Base-by-base conservation (phyloP, 495 filamentous ascomycete genomes). In the Oidiodendron maius region DNA sequence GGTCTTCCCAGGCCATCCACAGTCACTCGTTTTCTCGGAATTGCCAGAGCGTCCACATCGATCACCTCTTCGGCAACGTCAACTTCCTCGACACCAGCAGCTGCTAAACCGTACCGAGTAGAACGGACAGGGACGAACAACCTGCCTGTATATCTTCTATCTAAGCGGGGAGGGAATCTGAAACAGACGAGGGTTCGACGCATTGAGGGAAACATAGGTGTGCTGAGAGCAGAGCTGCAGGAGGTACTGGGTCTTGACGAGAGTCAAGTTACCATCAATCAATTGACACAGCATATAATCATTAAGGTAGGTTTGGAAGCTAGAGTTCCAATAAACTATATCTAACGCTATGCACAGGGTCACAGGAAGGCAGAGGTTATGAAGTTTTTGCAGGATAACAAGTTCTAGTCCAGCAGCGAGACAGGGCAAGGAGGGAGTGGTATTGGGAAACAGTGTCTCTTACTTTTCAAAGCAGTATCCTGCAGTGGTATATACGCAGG, bases 111-210 rank as follows among this genome's bases (percentile, higher is more conserved):
- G 17, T 98, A 91, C 75, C 79, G 81, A 52, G 74, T 98, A 45
- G 68, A 70, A 43, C 85, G 86, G 40, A 91, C 87, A 4, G 63
- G 58, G 8, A 82, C 80, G 17, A 80, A 84, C 44, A 78, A 90
- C 53, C 66, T 89, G 2, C 81, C 89, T 11, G 77, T 97, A n/a
- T 98, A 98, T 64, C 68, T 81, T 3, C 66, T 80, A 44, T 64
- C 65, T 46, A 91, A 91, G 66, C 72, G 80, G 16, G 89, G 88
- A 20, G 89, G 91, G 2, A 94, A 86, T 48, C 69, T 82, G 53
- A 78, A 83, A 58, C 63, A 84, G 56, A 96, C 93, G 3, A 63
- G 75, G 54, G 70, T 98, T 43, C 81, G 86, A 58, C 88, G 86
- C 65, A 76, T 88, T 32, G 80, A 88, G 50, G 93, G 93, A 21